Evolutionary conservation across 2,329 filamentous ascomycete genomes (phyloP).

Genomic region (Stachybotrys elegans): DNA sequence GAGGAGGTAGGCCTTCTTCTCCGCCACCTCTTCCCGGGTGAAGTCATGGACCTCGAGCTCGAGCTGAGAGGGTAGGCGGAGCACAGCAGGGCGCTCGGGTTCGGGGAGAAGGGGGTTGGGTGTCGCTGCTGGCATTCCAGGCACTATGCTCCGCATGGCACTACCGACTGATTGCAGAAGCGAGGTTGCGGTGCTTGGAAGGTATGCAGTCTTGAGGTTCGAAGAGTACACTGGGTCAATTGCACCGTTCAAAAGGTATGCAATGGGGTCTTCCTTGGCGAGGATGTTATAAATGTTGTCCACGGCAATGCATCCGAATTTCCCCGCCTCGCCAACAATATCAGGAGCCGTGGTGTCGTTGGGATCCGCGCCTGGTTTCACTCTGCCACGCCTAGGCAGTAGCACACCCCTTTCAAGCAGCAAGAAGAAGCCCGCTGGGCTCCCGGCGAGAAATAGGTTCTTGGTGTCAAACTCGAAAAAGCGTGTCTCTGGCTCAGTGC

Average conservation of each 20-base stretch:
- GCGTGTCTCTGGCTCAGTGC: constrained; percentile 38
- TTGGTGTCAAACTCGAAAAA: constrained; percentile 89
- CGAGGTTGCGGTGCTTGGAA: constrained; percentile 67
- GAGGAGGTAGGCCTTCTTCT: constrained; percentile 78
- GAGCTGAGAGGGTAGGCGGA: constrained; percentile 58
- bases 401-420: constrained; percentile 71
- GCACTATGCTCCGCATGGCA: constrained; percentile 58
- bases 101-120: constrained; percentile 22
- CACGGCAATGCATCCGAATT: constrained; percentile 85
- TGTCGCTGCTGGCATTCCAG: constrained; percentile 38
- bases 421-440: constrained; percentile 88
- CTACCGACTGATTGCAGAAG: constrained; percentile 61
- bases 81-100: constrained; percentile 30
- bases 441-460: constrained; percentile 84
- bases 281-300: constrained; percentile 97
- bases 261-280: constrained; percentile 66
- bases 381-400: constrained; percentile 68
- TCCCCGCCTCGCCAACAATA: constrained; percentile 73
- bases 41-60: constrained; percentile 97
- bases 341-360: constrained; percentile 50
- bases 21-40: constrained; percentile 83
- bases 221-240: constrained; percentile 77
- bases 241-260: constrained; percentile 86
- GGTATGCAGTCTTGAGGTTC: constrained; percentile 69
- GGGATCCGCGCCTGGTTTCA: constrained; percentile 68